Evolutionary conservation across 129 eudicot species (phyloP), one percentile per base, ranked within the genome.

Genomic region (Pittosporum tobira): DNA sequence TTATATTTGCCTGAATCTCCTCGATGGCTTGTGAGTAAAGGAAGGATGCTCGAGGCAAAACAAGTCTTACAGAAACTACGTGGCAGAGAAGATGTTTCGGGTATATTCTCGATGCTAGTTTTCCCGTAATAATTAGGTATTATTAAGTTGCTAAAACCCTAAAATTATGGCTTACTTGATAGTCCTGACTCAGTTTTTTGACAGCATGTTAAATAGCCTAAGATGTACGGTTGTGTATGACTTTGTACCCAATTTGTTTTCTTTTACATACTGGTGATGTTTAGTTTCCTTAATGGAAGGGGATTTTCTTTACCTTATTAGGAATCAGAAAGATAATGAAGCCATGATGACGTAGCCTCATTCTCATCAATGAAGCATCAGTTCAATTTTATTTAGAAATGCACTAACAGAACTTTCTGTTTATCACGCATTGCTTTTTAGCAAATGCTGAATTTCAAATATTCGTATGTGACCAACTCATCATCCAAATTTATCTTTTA

Each of bases 11-110:
- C 82, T 20, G 86, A 80, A 65, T 80, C 86, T 20, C 86, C 82
- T 25, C 57, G 86, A 34, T 80, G 86, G 86, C 82, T 80, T 49
- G 86, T 80, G 61, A 80, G 86, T 53, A 80, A 80, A 72, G 86
- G 86, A 46, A 80, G 64, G 58, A 80, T 80, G 86, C 61, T 5
- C 3, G 86, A 75, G 70, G 86, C 86, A 1, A 80, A 75, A 59
- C 57, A 16, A 23, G 86, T 80, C 44, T 62, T 80, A 56, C 81
- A 80, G 79, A 64, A 70, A 64, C 60, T 80, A 47, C 81, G 86
- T 72, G 82, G 79, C 37, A 27, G 65, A 30, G 82, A 75, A 46
- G 86, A 80, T 61, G 79, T 80, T 31, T 68, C 81, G 43, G 82
- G 86, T 75, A 51, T 52, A 9, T 71, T 66, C 30, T 45, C 13